These are phyloP conservation scores for Metarhizium guizhouense DNA, from an alignment of 2,329 filamentous ascomycete genomes.

Conservation along the genomic window DNA sequence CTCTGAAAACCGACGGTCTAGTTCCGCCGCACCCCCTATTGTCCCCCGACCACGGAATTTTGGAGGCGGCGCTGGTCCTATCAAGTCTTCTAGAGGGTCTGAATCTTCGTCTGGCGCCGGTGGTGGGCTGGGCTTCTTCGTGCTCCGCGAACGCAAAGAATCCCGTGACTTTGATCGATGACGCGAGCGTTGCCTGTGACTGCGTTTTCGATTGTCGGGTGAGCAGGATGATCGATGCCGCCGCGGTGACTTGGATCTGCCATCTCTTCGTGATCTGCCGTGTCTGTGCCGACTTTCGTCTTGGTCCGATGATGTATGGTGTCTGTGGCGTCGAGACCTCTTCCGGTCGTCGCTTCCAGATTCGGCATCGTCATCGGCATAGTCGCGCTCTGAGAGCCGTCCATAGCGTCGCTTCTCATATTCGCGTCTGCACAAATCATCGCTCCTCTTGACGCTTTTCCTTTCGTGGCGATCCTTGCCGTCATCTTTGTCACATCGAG, in stretches of 20 bases:
- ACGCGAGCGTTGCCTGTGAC: slow-evolving; percentile 24
- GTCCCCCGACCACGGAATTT: slow-evolving; percentile 59
- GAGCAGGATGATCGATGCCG: slow-evolving; percentile 22
- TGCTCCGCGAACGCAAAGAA: not conserved
- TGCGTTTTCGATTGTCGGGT: slow-evolving; percentile 18
- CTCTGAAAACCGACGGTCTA: slow-evolving; percentile 72
- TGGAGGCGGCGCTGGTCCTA: slow-evolving; percentile 61
- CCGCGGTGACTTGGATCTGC: slow-evolving; percentile 16
- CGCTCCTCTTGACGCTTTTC: not conserved
- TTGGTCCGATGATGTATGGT: not conserved
- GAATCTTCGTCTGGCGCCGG: slow-evolving; percentile 31
- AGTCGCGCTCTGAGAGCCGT: slow-evolving; percentile 15
- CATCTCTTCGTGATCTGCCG: slow-evolving; percentile 10
- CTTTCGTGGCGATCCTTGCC: slow-evolving; percentile 2
- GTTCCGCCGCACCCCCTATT: slow-evolving; percentile 50
- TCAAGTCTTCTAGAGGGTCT: slow-evolving; percentile 65
- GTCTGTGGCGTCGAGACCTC: not conserved
- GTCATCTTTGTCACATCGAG: slow-evolving; percentile 12
- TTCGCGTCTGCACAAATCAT: not conserved
- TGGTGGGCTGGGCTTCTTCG: not conserved
- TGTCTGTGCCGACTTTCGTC: slow-evolving; percentile 1
- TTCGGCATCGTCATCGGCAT: slow-evolving; percentile 1
- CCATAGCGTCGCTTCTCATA: slow-evolving; percentile 12
- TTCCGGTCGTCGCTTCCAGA: slow-evolving; percentile 7
- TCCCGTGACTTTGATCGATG: not conserved